phyloP scores from a whole-genome alignment of 371 early-diverging fungal species.

The Gilbertella persicaria region DNA sequence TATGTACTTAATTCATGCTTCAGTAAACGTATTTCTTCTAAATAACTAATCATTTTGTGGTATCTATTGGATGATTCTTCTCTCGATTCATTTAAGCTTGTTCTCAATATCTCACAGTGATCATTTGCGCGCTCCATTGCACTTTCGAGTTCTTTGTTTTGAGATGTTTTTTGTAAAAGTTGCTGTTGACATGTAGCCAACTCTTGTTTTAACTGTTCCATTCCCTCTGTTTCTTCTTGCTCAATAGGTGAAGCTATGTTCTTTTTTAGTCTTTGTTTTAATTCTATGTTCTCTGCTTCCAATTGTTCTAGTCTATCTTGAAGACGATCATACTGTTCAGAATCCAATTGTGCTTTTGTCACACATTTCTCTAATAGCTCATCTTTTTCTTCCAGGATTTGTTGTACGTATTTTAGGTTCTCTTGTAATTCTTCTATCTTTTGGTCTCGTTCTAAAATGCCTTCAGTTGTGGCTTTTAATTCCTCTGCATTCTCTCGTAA shows the following conservation, averaged over 20 bases:
- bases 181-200: constrained; percentile 8
- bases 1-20: background rate
- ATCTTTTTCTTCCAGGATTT: constrained; percentile 3
- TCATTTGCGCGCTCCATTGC: constrained; percentile 14
- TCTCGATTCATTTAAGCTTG: constrained; percentile 1
- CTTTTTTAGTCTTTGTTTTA: background rate
- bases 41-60: constrained; percentile 3
- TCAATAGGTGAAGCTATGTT: background rate
- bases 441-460: constrained; percentile 3
- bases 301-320: constrained; percentile 1
- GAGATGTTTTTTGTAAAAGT: constrained; percentile 10
- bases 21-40: constrained; percentile 6
- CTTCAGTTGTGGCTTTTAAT: background rate
- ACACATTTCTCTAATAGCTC: background rate
- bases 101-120: constrained; percentile 6
- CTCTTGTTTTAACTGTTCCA: background rate
- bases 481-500: constrained; percentile 5
- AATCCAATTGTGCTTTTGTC: background rate
- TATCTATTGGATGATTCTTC: constrained; percentile 17
- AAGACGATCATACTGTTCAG: background rate
- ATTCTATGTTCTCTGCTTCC: background rate
- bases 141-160: constrained; percentile 14
- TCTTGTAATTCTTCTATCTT: background rate
- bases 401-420: background rate
- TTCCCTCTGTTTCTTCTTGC: background rate